Base-by-base conservation (phyloP, 164 flowering plant genomes). In the Magnolia officinalis region DNA sequence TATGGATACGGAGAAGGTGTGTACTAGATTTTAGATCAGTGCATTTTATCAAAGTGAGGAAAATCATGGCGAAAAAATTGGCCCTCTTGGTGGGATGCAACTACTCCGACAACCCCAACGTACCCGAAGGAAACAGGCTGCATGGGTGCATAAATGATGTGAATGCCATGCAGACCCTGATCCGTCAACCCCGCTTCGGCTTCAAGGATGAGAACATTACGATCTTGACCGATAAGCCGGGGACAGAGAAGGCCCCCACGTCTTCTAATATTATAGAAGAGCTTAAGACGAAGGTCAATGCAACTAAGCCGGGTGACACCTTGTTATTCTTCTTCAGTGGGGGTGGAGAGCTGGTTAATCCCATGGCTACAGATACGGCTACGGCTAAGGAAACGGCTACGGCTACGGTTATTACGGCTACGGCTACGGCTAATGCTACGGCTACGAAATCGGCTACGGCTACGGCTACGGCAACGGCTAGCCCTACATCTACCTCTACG, bases 91-190 rank as follows among this genome's bases (percentile, higher is more conserved):
- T 86, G 1, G 93, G 95, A 6, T 88, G 90, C 87, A 91, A 89
- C 79, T 89, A 91, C 75, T 75, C 78, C 0, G 85, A 85, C 84
- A 89, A 87, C 37, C 70, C 19, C 26, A 24, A 24, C 1, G 1
- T 24, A 23, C 24, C 24, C 24, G 24, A 23, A 24, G 26, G 1
- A 11, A 74, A 90, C 50, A 89, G 88, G 88, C 75, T 91, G 72
- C 89, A 84, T 31, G 98, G 96, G 1, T 93, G 98, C 88, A 87
- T 90, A 50, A 91, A 93, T 77, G 98, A 93, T 45, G 96, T 90
- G 45, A 50, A 75, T 0, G 80, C 87, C 71, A 91, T 91, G 90
- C 78, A 73, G 13, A 80, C 86, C 2, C 23, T 76, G 68, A 87
- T 93, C 8, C 49, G 84, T 18, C 63, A 49, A 1, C n/a, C n/a